A percentile compares a stretch with the other conserved stretches of the same genome.
These are phyloP conservation scores for Neofusicoccum kwambonambiense DNA, from an alignment of 2,329 filamentous ascomycete species.

Conservation along the genomic window DNA sequence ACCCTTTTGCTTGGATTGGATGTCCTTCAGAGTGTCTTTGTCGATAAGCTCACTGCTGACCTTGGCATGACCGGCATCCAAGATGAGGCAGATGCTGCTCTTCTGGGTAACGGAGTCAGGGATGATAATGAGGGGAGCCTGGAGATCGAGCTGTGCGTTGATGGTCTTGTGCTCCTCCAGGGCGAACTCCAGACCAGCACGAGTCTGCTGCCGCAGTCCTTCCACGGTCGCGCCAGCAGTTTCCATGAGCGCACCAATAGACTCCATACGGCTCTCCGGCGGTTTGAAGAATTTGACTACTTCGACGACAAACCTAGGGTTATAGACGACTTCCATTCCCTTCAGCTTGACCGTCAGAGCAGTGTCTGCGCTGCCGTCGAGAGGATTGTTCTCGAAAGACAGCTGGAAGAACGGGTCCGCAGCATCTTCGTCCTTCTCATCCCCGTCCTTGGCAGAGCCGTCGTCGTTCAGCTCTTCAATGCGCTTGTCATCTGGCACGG, in stretches of 20 bases:
- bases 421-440: conserved; percentile 46
- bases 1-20: conserved; percentile 86
- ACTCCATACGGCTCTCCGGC: conserved; percentile 97
- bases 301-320: conserved; percentile 87
- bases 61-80: conserved; percentile 94
- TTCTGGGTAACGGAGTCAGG: conserved; percentile 85
- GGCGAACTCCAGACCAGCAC: conserved; percentile 93
- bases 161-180: conserved; percentile 97
- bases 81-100: conserved; percentile 81
- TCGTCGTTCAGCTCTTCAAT: conserved; percentile 51
- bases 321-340: conserved; percentile 96
- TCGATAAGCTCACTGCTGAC: conserved; percentile 93
- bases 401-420: conserved; percentile 87
- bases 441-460: conserved; percentile 43
- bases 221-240: conserved; percentile 94
- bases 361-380: conserved; percentile 89
- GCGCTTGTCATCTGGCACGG: conserved; percentile 50
- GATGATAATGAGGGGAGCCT: conserved; percentile 93
- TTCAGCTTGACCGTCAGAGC: conserved; percentile 88
- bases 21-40: conserved; percentile 80
- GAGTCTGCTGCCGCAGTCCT: conserved; percentile 89
- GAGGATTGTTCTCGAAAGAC: conserved; percentile 89
- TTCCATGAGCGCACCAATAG: conserved; percentile 93
- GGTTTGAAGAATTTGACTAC: conserved; percentile 95
- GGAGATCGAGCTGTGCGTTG: conserved; percentile 91